A percentile compares a stretch with the other conserved stretches of the same genome.
These are phyloP conservation scores for Eragrostis nindensis DNA, from an alignment of 176 grass and related monocot genomes.

Conservation along the genomic window DNA sequence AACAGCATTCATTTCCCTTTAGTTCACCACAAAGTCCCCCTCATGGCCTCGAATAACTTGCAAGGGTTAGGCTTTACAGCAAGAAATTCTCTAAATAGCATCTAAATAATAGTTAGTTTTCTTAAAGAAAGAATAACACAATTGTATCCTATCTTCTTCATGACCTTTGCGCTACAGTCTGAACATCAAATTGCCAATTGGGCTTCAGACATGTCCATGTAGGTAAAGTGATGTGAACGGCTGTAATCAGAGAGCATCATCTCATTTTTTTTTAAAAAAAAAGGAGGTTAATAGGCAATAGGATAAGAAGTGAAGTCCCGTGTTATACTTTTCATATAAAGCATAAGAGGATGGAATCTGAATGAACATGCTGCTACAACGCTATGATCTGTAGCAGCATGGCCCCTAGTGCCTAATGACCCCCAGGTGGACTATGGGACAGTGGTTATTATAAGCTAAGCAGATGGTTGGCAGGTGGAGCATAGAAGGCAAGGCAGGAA, in stretches of 20 bases:
- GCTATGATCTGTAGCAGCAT: not conserved
- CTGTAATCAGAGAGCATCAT: not conserved
- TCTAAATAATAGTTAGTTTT: not conserved
- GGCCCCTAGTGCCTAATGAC: not conserved
- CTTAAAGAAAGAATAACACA: not conserved
- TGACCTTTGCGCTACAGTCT: not conserved
- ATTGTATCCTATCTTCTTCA: not conserved
- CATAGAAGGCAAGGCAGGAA: not conserved
- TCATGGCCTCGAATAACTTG: not conserved
- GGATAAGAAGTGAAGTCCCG: too few relatives aligned
- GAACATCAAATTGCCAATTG: conserved; percentile 4
- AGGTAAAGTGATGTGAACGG: not conserved
- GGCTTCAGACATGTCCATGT: not conserved
- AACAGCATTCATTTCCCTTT: not conserved
- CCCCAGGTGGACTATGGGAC: not conserved
- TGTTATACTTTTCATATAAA: too few relatives aligned
- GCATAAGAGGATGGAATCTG: too few relatives aligned
- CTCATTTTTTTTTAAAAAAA: too few relatives aligned
- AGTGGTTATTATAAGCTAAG: not conserved
- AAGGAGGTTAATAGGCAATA: too few relatives aligned
- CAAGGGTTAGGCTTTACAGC: not conserved
- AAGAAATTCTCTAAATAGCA: not conserved
- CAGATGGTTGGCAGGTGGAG: too few relatives aligned
- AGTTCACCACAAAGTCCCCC: not conserved
- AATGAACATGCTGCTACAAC: too few relatives aligned